phyloP scores from a whole-genome alignment of 306 rosid genomes.

The Quillaja saponaria region DNA sequence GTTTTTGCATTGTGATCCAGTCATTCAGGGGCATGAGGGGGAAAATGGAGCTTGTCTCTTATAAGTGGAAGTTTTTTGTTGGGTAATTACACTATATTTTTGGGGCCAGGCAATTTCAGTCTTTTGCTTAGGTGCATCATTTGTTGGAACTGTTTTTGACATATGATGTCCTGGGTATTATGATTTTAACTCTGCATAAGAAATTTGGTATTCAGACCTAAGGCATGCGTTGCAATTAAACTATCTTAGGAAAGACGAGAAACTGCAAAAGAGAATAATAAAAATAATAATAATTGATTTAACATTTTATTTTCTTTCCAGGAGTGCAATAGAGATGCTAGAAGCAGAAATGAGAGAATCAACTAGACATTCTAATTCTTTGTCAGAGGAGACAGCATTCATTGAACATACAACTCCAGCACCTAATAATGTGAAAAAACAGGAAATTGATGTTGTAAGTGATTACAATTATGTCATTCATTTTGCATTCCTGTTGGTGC shows the following conservation, averaged over 20 bases:
- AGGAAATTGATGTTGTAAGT: constrained; percentile 61
- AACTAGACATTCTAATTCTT: constrained; percentile 28
- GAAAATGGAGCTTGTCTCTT: too few species aligned
- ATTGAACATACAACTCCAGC: constrained; percentile 39
- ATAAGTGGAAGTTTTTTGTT: too few species aligned
- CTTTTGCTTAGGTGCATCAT: neutral
- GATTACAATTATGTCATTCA: constrained; percentile 2
- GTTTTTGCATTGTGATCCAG: too few species aligned
- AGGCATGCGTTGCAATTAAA: too few species aligned
- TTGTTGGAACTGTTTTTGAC: too few species aligned
- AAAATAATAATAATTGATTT: neutral
- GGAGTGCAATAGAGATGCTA: constrained; percentile 81
- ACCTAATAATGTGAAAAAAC: constrained; percentile 33
- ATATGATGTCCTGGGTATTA: neutral
- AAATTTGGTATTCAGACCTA: too few species aligned
- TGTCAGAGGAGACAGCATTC: constrained; percentile 40
- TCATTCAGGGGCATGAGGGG: too few species aligned
- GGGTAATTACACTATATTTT: too few species aligned
- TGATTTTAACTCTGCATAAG: neutral
- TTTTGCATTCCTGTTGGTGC: neutral
- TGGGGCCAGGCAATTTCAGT: neutral
- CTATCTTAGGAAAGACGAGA: too few species aligned
- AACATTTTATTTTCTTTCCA: constrained; percentile 32
- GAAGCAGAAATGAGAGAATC: constrained; percentile 71
- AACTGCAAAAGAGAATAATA: too few species aligned